phyloP scores from a whole-genome alignment of 805 yeast genomes.

The Lachancea sp. region DNA sequence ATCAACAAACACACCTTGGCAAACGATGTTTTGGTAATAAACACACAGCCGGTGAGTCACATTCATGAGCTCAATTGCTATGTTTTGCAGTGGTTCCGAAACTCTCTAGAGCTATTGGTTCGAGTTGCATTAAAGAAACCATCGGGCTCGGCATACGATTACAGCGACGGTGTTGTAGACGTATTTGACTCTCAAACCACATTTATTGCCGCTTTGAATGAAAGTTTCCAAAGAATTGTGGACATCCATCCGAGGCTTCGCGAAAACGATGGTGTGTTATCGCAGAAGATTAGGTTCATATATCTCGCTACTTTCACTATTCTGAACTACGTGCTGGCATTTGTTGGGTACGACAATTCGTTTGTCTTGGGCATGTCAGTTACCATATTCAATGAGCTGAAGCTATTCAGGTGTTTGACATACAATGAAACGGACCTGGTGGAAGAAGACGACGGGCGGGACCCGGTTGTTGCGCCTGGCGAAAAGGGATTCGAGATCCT shows the following conservation, averaged over 20 bases:
- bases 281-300: conserved; percentile 30
- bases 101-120: conserved; percentile 28
- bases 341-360: conserved; percentile 56
- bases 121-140: conserved; percentile 22
- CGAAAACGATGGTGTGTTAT: conserved; percentile 23
- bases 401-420: conserved; percentile 37
- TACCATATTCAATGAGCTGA: conserved; percentile 53
- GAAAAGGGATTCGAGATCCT: conserved; percentile 27
- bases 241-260: conserved; percentile 30
- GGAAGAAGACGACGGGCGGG: not conserved
- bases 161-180: conserved; percentile 12
- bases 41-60: conserved; percentile 27
- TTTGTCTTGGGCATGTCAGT: conserved; percentile 49
- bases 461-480: not conserved
- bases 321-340: conserved; percentile 49
- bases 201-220: conserved; percentile 28
- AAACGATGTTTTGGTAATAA: conserved; percentile 25
- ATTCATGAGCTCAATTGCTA: conserved; percentile 30
- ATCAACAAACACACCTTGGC: conserved; percentile 31
- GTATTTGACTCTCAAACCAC: conserved; percentile 20
- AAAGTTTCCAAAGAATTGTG: conserved; percentile 29
- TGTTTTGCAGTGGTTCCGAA: conserved; percentile 30
- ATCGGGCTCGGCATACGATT: conserved; percentile 2
- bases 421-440: conserved; percentile 13
- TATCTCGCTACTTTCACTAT: conserved; percentile 37